Evolutionary conservation across 2,329 filamentous ascomycete genomes (phyloP).

Genomic region (Fonsecaea monophora): DNA sequence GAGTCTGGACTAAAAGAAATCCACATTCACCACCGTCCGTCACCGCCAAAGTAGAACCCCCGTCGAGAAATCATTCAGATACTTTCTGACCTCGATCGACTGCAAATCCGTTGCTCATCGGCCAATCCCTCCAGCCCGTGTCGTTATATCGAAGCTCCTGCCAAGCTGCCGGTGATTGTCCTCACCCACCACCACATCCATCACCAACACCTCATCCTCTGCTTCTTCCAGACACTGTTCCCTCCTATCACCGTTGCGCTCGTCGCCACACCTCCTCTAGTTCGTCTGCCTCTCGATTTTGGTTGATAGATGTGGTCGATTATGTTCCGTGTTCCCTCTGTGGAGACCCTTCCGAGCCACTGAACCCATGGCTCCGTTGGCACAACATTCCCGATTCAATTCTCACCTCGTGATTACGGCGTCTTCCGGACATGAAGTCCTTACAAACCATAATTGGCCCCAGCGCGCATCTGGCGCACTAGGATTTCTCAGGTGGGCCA

Average conservation of each 20-base stretch:
- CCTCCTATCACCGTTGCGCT: background rate
- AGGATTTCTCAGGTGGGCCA: background rate
- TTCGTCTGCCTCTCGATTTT: background rate
- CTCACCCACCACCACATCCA: background rate
- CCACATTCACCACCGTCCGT: background rate
- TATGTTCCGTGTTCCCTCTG: no score
- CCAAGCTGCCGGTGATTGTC: conserved; percentile 4
- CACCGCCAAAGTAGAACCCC: background rate
- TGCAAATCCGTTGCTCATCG: background rate
- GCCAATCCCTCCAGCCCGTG: conserved; percentile 29
- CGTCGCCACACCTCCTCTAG: background rate
- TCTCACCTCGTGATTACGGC: background rate
- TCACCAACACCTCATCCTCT: background rate
- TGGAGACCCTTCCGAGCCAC: no score
- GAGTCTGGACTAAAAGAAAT: background rate
- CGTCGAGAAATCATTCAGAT: conserved; percentile 1
- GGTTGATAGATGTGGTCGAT: background rate
- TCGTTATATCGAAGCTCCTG: conserved; percentile 1
- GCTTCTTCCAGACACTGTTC: background rate
- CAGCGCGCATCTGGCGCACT: background rate
- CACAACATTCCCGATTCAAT: background rate
- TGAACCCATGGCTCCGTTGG: background rate
- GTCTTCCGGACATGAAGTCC: background rate
- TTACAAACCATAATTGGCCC: background rate
- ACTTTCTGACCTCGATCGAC: conserved; percentile 1